These are phyloP conservation scores for Phytophthora boehmeriae DNA, from an alignment of 352 stramenopile genomes.

Conservation along the genomic window DNA sequence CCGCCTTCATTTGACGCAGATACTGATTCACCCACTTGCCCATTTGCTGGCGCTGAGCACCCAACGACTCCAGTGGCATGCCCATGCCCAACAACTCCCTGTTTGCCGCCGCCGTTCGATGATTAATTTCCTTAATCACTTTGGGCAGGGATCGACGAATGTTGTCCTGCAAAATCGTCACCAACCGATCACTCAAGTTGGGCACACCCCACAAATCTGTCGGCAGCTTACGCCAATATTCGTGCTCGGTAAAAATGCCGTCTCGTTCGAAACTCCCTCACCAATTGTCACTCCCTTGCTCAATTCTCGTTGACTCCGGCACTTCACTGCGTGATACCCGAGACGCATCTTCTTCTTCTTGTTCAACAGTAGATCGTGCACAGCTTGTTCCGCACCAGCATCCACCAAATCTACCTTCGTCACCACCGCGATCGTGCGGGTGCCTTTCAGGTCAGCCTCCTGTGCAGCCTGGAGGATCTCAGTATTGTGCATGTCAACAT, in stretches of 20 bases:
- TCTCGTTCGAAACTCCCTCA: conserved; percentile 54
- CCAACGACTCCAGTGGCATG: conserved; percentile 21
- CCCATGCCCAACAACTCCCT: conserved; percentile 33
- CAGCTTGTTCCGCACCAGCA: conserved; percentile 66
- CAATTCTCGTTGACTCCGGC: conserved; percentile 73
- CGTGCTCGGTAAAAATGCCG: conserved; percentile 60
- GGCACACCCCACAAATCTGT: conserved; percentile 40
- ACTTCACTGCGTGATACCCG: conserved; percentile 90
- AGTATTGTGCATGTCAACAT: conserved; percentile 87
- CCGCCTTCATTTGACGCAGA: conserved; percentile 39
- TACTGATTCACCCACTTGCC: conserved; percentile 37
- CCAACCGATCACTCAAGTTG: conserved; percentile 38
- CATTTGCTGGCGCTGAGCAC: conserved; percentile 47
- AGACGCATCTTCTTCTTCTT: conserved; percentile 67
- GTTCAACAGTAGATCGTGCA: conserved; percentile 80
- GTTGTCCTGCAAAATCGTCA: conserved; percentile 54
- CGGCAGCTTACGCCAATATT: conserved; percentile 45
- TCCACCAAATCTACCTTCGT: conserved; percentile 92
- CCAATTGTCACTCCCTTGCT: conserved; percentile 59
- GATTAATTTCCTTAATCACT: conserved; percentile 51
- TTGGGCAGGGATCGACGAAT: conserved; percentile 49
- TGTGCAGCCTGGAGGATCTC: conserved; percentile 78
- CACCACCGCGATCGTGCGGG: conserved; percentile 86
- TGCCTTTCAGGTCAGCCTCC: conserved; percentile 66
- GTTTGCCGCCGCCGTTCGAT: conserved; percentile 23